These are phyloP conservation scores for Huntiella bhutanensis DNA, from an alignment of 2,329 filamentous ascomycete genomes.

Conservation along the genomic window DNA sequence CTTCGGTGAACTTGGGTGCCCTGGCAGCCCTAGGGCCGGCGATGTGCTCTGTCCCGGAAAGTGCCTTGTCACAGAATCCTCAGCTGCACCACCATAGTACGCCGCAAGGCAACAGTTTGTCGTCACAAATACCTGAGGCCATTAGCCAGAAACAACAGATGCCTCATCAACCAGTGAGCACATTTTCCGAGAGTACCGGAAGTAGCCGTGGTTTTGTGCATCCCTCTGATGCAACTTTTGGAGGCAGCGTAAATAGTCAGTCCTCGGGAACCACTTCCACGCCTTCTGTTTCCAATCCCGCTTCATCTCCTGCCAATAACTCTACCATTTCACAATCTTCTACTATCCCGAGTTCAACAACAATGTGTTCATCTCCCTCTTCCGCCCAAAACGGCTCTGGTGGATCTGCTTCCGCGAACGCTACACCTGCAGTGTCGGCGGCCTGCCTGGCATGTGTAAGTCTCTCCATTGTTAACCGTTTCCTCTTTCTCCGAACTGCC, in stretches of 20 bases:
- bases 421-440: slow-evolving; percentile 21
- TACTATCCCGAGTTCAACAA: neutral
- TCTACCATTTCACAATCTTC: neutral
- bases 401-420: neutral
- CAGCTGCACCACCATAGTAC: neutral
- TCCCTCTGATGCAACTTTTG: too few relatives aligned
- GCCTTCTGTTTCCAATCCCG: neutral
- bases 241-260: too few relatives aligned
- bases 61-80: neutral
- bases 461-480: slow-evolving; percentile 8
- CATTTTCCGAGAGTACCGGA: too few relatives aligned
- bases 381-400: neutral
- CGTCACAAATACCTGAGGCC: too few relatives aligned
- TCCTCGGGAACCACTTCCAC: neutral
- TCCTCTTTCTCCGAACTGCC: slow-evolving; percentile 2
- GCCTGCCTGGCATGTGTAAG: slow-evolving; percentile 38
- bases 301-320: neutral
- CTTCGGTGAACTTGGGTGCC: neutral
- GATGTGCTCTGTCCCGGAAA: neutral
- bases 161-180: too few relatives aligned
- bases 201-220: too few relatives aligned
- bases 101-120: neutral
- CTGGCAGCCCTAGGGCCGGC: neutral
- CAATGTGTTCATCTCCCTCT: slow-evolving; percentile 1
- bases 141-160: too few relatives aligned